phyloP scores from a whole-genome alignment of 805 yeast genomes.

The Teunomyces aglyptinius region DNA sequence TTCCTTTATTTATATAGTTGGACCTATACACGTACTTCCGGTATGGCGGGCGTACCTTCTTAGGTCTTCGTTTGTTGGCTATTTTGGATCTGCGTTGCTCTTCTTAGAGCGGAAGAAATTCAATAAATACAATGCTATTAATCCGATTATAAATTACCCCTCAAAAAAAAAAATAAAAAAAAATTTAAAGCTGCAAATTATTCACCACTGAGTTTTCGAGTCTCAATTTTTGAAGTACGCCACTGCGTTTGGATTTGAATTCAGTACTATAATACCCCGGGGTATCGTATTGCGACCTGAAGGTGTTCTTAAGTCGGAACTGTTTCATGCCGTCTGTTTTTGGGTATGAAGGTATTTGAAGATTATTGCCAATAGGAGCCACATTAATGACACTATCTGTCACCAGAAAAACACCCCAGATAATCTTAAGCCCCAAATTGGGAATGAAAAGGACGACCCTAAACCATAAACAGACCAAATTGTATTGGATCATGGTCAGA shows the following conservation, averaged over 20 bases:
- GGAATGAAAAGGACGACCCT: slow-evolving; percentile 21
- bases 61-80: slow-evolving; percentile 88
- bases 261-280: neutral
- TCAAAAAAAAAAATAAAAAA: neutral
- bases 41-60: slow-evolving; percentile 78
- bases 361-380: neutral
- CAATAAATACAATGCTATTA: neutral
- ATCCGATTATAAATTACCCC: slow-evolving; percentile 13
- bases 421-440: slow-evolving; percentile 13
- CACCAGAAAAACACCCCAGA: neutral
- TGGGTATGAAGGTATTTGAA: neutral
- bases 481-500: slow-evolving; percentile 16
- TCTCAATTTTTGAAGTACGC: slow-evolving; percentile 2
- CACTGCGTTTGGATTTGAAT: neutral
- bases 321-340: slow-evolving; percentile 1
- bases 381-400: slow-evolving; percentile 2
- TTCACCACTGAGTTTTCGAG: slow-evolving; percentile 1
- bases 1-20: slow-evolving; percentile 21
- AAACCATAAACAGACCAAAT: slow-evolving; percentile 11
- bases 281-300: neutral
- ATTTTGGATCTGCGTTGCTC: slow-evolving; percentile 36
- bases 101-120: neutral
- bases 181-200: neutral
- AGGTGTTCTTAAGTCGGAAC: neutral
- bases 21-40: slow-evolving; percentile 65